These are phyloP conservation scores for Termitomyces sp. DNA, from an alignment of 768 basidiomycete genomes.

Conservation along the genomic window DNA sequence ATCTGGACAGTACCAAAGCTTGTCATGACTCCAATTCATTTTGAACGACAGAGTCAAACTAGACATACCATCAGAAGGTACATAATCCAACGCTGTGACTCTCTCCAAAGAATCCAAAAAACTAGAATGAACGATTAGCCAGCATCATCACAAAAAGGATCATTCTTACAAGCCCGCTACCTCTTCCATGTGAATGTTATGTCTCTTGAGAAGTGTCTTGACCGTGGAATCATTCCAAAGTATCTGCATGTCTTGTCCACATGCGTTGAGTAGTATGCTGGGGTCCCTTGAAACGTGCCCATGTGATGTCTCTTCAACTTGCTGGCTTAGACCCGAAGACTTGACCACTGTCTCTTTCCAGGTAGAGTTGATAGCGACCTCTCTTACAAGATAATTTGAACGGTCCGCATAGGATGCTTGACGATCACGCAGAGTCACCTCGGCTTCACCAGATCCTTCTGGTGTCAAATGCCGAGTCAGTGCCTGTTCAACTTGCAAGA, in stretches of 20 bases:
- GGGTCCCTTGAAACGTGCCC: slow-evolving; percentile 55
- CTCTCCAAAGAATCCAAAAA: slow-evolving; percentile 66
- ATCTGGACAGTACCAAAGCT: slow-evolving; percentile 33
- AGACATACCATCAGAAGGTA: slow-evolving; percentile 60
- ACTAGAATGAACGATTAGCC: slow-evolving; percentile 32
- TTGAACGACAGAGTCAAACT: not conserved
- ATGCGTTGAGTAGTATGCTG: slow-evolving; percentile 51
- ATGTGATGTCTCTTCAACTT: slow-evolving; percentile 28
- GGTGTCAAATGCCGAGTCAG: slow-evolving; percentile 58
- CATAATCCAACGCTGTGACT: slow-evolving; percentile 56
- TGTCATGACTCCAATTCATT: not conserved
- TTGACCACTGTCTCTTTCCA: slow-evolving; percentile 47
- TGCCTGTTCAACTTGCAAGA: slow-evolving; percentile 57
- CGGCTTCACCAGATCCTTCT: slow-evolving; percentile 29
- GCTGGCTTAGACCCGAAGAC: slow-evolving; percentile 19
- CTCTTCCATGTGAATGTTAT: slow-evolving; percentile 61
- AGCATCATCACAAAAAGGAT: not conserved
- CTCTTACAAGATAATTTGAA: slow-evolving; percentile 29
- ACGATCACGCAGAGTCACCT: slow-evolving; percentile 21
- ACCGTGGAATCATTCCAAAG: slow-evolving; percentile 63
- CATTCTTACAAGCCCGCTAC: slow-evolving; percentile 66
- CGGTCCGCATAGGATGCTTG: slow-evolving; percentile 20
- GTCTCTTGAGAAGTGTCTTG: slow-evolving; percentile 43
- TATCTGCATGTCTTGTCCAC: slow-evolving; percentile 57
- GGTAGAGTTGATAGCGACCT: slow-evolving; percentile 52